A percentile compares a stretch with the other conserved stretches of the same genome.
Conservation (phyloP, 805 yeast genomes). For the Candida awuae region DNA sequence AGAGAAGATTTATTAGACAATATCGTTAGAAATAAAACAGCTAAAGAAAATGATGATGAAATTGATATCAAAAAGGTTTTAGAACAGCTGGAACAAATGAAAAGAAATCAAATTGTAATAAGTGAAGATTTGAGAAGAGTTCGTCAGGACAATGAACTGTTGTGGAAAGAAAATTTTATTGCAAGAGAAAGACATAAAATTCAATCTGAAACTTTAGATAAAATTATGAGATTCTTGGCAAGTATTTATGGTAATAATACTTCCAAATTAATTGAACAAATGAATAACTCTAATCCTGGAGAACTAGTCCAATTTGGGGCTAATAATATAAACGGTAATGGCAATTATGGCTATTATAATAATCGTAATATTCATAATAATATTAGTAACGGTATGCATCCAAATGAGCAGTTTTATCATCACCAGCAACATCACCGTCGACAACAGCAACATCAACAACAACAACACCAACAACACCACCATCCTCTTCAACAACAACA, state of each 20-base stretch:
- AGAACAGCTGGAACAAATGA: slow-evolving; percentile 66
- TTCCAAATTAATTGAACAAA: slow-evolving; percentile 28
- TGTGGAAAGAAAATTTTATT: slow-evolving; percentile 84
- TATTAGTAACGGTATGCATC: not conserved
- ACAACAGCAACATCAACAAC: too few relatives aligned
- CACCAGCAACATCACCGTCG: too few relatives aligned
- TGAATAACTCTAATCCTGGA: slow-evolving; percentile 12
- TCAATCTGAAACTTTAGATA: slow-evolving; percentile 83
- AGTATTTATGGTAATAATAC: slow-evolving; percentile 66
- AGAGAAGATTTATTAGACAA: slow-evolving; percentile 79
- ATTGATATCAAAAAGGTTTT: slow-evolving; percentile 47
- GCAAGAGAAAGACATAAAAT: slow-evolving; percentile 79
- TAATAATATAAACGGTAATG: not conserved
- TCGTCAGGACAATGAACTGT: slow-evolving; percentile 75
- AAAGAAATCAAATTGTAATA: slow-evolving; percentile 69
- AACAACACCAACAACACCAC: not conserved
- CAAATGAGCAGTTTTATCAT: not conserved
- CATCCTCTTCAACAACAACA: not conserved
- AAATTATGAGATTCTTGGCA: slow-evolving; percentile 80
- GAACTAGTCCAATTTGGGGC: slow-evolving; percentile 18
- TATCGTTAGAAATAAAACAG: slow-evolving; percentile 67
- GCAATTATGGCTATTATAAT: slow-evolving; percentile 8
- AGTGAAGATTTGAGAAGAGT: slow-evolving; percentile 79
- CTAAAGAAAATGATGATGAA: slow-evolving; percentile 34
- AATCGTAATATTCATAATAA: not conserved